phyloP scores from a whole-genome alignment of 208 protist genomes.

The Trypanosoma platydactyli region DNA sequence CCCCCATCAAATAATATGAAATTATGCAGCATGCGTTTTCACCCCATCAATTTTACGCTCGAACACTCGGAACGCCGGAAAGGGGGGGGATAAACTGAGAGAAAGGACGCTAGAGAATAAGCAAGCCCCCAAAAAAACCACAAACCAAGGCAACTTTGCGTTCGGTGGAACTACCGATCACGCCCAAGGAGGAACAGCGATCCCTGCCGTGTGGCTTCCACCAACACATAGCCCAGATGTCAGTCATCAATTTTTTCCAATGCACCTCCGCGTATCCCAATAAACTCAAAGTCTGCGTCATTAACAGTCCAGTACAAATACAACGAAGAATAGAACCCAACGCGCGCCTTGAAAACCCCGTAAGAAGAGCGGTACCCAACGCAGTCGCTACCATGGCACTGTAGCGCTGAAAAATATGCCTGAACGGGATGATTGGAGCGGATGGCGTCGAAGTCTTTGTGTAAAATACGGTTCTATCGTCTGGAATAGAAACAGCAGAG shows the following conservation, averaged over 20 bases:
- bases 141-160: constrained; percentile 16
- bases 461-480: background rate
- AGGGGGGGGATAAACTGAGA: background rate
- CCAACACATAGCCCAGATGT: constrained; percentile 25
- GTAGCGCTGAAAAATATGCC: background rate
- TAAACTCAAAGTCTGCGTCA: constrained; percentile 49
- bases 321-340: constrained; percentile 15
- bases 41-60: too few relatives aligned
- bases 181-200: background rate
- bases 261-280: constrained; percentile 60
- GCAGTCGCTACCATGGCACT: constrained; percentile 16
- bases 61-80: constrained; percentile 11
- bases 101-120: constrained; percentile 20
- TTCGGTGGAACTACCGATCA: constrained; percentile 3
- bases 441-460: background rate
- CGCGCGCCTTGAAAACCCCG: background rate
- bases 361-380: constrained; percentile 9
- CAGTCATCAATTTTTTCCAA: constrained; percentile 46
- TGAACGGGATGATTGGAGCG: background rate
- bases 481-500: background rate
- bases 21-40: too few relatives aligned
- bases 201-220: background rate
- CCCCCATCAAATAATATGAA: too few relatives aligned
- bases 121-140: constrained; percentile 12
- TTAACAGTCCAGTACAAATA: constrained; percentile 22